phyloP scores from a whole-genome alignment of 805 yeast genomes.

The Starmerella bacillaris region DNA sequence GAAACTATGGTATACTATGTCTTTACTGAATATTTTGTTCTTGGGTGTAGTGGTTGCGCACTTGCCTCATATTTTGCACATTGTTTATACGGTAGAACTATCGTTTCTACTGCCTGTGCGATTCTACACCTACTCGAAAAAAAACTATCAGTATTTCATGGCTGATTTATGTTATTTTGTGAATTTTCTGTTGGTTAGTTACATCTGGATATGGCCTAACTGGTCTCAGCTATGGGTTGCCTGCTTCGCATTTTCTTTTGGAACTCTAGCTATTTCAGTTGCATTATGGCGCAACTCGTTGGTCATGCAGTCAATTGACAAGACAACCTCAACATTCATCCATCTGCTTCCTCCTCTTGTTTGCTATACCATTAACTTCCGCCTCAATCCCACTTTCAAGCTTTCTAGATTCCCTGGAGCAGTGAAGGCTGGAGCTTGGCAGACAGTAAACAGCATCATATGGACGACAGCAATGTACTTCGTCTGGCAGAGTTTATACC shows the following conservation, averaged over 20 bases:
- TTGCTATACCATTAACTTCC: conserved; percentile 72
- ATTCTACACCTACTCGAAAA: conserved; percentile 62
- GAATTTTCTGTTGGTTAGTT: conserved; percentile 47
- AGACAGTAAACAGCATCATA: conserved; percentile 46
- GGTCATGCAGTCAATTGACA: conserved; percentile 80
- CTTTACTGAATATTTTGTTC: conserved; percentile 47
- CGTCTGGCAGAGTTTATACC: conserved; percentile 79
- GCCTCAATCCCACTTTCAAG: conserved; percentile 37
- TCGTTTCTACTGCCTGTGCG: conserved; percentile 63
- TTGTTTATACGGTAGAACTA: conserved; percentile 48
- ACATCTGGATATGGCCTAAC: conserved; percentile 67
- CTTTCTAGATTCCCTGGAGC: conserved; percentile 63
- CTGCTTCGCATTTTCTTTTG: conserved; percentile 73
- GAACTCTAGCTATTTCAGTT: conserved; percentile 83
- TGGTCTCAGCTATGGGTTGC: conserved; percentile 58
- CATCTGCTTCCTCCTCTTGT: conserved; percentile 82
- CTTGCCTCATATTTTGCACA: conserved; percentile 59
- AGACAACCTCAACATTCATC: conserved; percentile 77
- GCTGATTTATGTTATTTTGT: conserved; percentile 92
- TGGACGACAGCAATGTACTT: conserved; percentile 71
- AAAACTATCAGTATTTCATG: conserved; percentile 63
- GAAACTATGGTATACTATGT: conserved; percentile 61
- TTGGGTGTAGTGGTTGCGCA: conserved; percentile 64
- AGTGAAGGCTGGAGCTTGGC: conserved; percentile 49
- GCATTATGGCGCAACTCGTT: conserved; percentile 90